Evolutionary conservation across 2,329 filamentous ascomycete genomes (phyloP).

Genomic region (Aspergillus quadricinctus): DNA sequence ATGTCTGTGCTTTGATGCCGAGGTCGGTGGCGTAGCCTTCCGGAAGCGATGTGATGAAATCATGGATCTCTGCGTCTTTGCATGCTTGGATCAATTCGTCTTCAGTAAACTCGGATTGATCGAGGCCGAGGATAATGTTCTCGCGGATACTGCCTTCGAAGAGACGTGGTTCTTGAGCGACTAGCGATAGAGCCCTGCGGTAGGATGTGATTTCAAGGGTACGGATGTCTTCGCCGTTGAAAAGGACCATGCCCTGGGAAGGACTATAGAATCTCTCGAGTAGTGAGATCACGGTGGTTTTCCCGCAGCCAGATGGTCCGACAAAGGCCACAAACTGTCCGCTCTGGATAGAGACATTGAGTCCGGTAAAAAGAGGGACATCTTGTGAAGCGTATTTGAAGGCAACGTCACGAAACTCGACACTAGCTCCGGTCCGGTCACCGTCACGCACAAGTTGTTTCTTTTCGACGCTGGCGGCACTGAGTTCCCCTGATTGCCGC

Average conservation of each 20-base stretch:
- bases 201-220: conserved; percentile 27
- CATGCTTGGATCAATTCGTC: conserved; percentile 46
- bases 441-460: not conserved
- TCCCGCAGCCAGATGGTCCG: conserved; percentile 47
- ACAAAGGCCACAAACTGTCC: conserved; percentile 45
- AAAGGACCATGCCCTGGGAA: conserved; percentile 33
- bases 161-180: conserved; percentile 43
- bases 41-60: conserved; percentile 51
- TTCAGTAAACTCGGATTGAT: conserved; percentile 23
- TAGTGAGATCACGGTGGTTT: conserved; percentile 43
- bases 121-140: conserved; percentile 46
- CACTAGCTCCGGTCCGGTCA: not conserved
- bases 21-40: conserved; percentile 49
- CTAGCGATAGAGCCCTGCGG: conserved; percentile 29
- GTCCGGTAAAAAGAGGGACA: conserved; percentile 24
- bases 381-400: conserved; percentile 34
- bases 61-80: conserved; percentile 49
- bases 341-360: conserved; percentile 32
- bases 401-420: not conserved
- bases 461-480: not conserved
- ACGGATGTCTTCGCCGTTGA: conserved; percentile 31
- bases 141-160: conserved; percentile 46
- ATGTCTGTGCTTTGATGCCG: conserved; percentile 45
- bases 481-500: not conserved
- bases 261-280: conserved; percentile 47